These are phyloP conservation scores for Trametes polyzona DNA, from an alignment of 1,284 basidiomycete species.

Conservation along the genomic window DNA sequence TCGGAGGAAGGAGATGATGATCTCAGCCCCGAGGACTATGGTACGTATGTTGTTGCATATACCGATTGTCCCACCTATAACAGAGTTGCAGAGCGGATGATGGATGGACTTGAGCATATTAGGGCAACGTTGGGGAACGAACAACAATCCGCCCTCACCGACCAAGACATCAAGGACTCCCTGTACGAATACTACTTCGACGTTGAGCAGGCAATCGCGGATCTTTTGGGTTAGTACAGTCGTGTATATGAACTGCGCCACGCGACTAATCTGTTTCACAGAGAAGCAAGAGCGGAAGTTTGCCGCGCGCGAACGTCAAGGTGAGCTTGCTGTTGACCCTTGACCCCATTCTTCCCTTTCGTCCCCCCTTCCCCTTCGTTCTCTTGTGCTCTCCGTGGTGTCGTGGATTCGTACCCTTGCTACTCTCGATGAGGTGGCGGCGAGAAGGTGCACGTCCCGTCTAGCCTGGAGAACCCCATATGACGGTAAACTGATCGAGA, in stretches of 20 bases:
- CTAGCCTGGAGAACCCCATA: conserved; percentile 13
- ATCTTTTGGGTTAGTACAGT: conserved; percentile 64
- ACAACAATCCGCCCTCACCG: conserved; percentile 68
- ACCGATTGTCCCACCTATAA: not conserved
- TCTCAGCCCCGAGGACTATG: conserved; percentile 71
- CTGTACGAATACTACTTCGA: conserved; percentile 94
- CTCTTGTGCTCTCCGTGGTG: conserved; percentile 22
- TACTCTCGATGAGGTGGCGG: conserved; percentile 25
- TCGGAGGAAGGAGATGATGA: conserved; percentile 75
- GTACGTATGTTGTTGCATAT: conserved; percentile 41
- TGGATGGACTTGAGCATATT: conserved; percentile 69
- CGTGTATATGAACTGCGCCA: not conserved
- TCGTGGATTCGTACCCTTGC: conserved; percentile 25
- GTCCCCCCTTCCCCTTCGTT: conserved; percentile 6
- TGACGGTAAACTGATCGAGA: conserved; percentile 17
- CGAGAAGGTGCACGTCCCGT: conserved; percentile 40
- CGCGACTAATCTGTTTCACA: conserved; percentile 32
- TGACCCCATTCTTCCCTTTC: conserved; percentile 31
- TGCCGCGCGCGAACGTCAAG: conserved; percentile 76
- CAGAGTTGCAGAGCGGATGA: conserved; percentile 65
- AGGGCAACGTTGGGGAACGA: conserved; percentile 70
- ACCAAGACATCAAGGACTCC: conserved; percentile 77
- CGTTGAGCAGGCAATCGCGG: conserved; percentile 75
- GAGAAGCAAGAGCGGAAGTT: conserved; percentile 63
- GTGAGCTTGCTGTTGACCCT: conserved; percentile 57